These are phyloP conservation scores for Sugiyamaella paludigena DNA, from an alignment of 1,139 yeast species.

Conservation along the genomic window DNA sequence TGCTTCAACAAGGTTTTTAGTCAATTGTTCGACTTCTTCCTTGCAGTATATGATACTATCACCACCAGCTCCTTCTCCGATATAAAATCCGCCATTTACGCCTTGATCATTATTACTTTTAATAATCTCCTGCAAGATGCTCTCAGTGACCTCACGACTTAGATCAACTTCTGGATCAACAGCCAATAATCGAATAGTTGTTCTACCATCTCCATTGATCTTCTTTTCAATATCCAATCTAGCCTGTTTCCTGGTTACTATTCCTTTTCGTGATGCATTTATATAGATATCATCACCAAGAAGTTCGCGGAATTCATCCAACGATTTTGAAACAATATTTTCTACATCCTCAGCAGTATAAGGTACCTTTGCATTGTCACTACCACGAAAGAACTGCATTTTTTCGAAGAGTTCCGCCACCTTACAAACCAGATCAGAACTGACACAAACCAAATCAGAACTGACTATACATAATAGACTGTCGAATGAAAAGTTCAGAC, in stretches of 20 bases:
- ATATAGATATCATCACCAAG: constrained; percentile 23
- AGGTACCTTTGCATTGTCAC: constrained; percentile 4
- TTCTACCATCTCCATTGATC: constrained; percentile 22
- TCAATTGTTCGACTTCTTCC: constrained; percentile 10
- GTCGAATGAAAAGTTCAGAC: too few species aligned
- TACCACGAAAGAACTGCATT: constrained; percentile 10
- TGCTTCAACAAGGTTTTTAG: not conserved
- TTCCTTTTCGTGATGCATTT: constrained; percentile 20
- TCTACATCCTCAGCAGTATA: constrained; percentile 23
- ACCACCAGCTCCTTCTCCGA: not conserved
- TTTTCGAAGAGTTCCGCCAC: too few species aligned
- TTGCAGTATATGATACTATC: constrained; percentile 15
- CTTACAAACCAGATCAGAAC: too few species aligned
- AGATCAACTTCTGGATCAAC: constrained; percentile 22
- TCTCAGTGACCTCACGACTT: constrained; percentile 13
- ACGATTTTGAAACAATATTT: constrained; percentile 18
- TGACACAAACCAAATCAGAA: too few species aligned
- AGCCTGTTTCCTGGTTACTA: constrained; percentile 24
- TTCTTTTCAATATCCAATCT: constrained; percentile 19
- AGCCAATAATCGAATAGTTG: constrained; percentile 22
- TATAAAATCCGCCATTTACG: constrained; percentile 7
- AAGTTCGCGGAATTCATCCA: constrained; percentile 14
- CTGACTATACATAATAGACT: too few species aligned
- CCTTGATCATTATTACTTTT: not conserved
- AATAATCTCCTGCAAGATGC: constrained; percentile 7